Percentiles rank a stretch among this genome's conserved stretches.
Conservation (phyloP, 768 basidiomycete genomes). For the Chalciporus chontae region DNA sequence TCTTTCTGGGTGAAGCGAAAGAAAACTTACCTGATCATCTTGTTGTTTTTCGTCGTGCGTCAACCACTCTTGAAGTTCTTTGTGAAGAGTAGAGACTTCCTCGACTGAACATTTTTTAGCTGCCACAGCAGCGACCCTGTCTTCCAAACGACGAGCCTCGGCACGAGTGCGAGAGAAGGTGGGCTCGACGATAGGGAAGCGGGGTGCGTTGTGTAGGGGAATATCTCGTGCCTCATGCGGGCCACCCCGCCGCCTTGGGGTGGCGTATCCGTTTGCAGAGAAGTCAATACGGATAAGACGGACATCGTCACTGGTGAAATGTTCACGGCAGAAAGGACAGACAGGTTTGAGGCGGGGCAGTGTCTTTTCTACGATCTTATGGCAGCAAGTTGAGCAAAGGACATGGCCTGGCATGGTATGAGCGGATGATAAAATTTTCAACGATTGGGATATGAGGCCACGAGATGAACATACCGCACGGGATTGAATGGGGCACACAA, state of each 20-base stretch:
- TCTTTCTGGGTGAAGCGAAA: conserved; percentile 5
- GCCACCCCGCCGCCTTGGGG: conserved; percentile 54
- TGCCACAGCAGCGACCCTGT: conserved; percentile 74
- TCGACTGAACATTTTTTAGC: conserved; percentile 86
- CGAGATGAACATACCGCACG: conserved; percentile 55
- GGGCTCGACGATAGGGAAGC: conserved; percentile 45
- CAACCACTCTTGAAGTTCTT: conserved; percentile 78
- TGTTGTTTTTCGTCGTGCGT: conserved; percentile 49
- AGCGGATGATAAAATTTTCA: conserved; percentile 24
- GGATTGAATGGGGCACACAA: conserved; percentile 74
- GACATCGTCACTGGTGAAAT: conserved; percentile 60
- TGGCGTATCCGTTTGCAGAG: conserved; percentile 62
- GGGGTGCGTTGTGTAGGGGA: conserved; percentile 39
- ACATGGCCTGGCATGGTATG: conserved; percentile 59
- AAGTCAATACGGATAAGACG: conserved; percentile 82
- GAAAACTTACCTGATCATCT: conserved; percentile 59
- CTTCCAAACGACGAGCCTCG: conserved; percentile 68
- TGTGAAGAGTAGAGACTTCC: conserved; percentile 73
- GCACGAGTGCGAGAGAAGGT: conserved; percentile 39
- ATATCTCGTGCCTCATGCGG: conserved; percentile 46
- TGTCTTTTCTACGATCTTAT: conserved; percentile 79
- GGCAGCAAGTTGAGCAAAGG: conserved; percentile 73
- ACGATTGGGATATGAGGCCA: conserved; percentile 9
- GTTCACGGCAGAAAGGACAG: conserved; percentile 84
- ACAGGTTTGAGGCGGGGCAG: conserved; percentile 62